These are phyloP conservation scores for Blastocystis sp. DNA, from an alignment of 352 stramenopile species.

Conservation along the genomic window DNA sequence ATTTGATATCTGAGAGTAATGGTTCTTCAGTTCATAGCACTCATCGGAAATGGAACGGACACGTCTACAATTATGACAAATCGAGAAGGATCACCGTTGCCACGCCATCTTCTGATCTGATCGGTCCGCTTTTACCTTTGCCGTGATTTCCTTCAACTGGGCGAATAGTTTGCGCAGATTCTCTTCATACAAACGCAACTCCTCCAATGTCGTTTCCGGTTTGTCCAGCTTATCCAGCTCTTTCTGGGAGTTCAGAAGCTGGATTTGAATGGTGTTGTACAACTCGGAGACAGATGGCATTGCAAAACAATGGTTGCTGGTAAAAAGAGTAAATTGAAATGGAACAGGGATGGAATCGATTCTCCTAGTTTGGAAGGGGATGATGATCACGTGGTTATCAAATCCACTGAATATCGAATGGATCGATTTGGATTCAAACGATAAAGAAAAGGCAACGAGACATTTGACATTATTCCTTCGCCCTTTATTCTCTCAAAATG, in stretches of 20 bases:
- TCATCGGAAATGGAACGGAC: conserved; percentile 33
- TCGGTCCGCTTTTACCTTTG: conserved; percentile 14
- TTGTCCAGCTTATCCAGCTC: conserved; percentile 21
- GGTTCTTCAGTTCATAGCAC: conserved; percentile 26
- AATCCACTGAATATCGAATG: too few relatives aligned
- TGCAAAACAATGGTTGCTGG: conserved; percentile 18
- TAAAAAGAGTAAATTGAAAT: conserved; percentile 7
- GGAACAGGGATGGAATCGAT: neutral
- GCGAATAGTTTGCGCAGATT: neutral
- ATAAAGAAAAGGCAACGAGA: too few relatives aligned
- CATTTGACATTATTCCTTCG: too few relatives aligned
- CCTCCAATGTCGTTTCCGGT: conserved; percentile 22
- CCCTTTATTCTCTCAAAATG: too few relatives aligned
- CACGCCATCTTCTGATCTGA: conserved; percentile 13
- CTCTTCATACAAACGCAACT: conserved; percentile 9
- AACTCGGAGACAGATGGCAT: neutral
- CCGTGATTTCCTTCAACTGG: conserved; percentile 21
- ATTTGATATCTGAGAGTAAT: conserved; percentile 42
- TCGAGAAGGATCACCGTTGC: neutral
- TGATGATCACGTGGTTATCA: too few relatives aligned
- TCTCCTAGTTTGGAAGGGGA: too few relatives aligned
- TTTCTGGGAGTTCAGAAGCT: neutral
- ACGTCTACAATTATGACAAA: neutral
- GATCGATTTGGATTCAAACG: too few relatives aligned
- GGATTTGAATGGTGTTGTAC: conserved; percentile 15